Evolutionary conservation across 768 basidiomycete species (phyloP), one percentile per base, ranked within the genome.

Genomic region (Leccinum pellstonianum): DNA sequence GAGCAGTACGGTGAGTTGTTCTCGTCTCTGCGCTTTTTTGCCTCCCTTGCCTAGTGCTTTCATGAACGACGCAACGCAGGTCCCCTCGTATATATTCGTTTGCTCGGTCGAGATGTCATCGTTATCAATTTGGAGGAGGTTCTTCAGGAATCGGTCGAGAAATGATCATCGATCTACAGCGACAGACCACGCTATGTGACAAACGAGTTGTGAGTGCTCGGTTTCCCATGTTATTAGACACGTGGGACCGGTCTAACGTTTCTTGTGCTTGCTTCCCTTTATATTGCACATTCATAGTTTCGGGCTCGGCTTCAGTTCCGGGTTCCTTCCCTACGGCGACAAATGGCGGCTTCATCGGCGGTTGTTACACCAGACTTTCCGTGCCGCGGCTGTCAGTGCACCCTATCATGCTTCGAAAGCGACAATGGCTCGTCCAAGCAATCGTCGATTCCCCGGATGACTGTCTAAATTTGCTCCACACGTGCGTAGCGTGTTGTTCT

Each of bases 291-390:
- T 33, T 33, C 27, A n/a, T 33, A 56, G 47, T 23, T 50, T 51
- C 43, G 67, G 67, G 25, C 59, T 70, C 25, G 58, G 59, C 25
- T 68, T 62, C 35, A 64, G 51, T 33, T 61, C 60, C 9, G 48
- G 51, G 11, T 52, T 35, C 31, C 51, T 52, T 33, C 31, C 27
- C 8, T 52, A 52, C 31, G 51, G 51, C 5, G 19, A 35, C 19
- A 21, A 10, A 52, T 52, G 51, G 19, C 52, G 52, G 52, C 10
- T 52, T 33, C 52, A 4, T 41, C 62, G 70, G 19, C 56, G 61
- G 38, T 35, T 69, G 23, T 57, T 70, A 15, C 64, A 66, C 35
- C 65, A 62, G 21, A 53, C 55, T 9, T 64, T 69, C 17, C 51
- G 57, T 15, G 11, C 52, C 4, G 55, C 56, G 4, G 59, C 55